These are phyloP conservation scores for Exophiala aquamarina DNA, from an alignment of 2,329 filamentous ascomycete genomes.

Conservation along the genomic window DNA sequence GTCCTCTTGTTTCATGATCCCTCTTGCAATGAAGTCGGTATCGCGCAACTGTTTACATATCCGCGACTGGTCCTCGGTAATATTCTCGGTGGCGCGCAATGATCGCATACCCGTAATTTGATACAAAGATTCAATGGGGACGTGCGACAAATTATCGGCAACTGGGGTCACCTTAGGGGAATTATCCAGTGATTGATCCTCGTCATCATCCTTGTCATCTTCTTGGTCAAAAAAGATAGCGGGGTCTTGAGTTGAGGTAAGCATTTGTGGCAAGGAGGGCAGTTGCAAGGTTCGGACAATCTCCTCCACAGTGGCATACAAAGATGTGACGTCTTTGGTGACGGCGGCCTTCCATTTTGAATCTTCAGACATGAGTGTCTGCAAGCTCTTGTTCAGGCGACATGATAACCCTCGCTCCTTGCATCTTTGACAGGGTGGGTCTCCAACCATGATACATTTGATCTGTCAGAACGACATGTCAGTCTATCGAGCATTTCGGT, in stretches of 20 bases:
- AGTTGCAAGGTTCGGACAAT: conserved; percentile 40
- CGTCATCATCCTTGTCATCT: conserved; percentile 46
- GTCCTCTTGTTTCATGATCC: conserved; percentile 45
- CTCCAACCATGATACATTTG: conserved; percentile 54
- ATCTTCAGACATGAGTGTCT: conserved; percentile 50
- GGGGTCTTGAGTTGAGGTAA: conserved; percentile 31
- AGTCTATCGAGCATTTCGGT: neutral
- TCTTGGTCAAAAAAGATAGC: conserved; percentile 34
- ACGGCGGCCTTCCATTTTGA: conserved; percentile 43
- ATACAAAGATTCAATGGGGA: conserved; percentile 38
- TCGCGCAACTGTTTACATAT: conserved; percentile 39
- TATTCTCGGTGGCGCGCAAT: conserved; percentile 33
- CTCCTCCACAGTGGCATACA: conserved; percentile 33
- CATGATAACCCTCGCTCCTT: conserved; percentile 51
- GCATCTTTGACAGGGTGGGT: conserved; percentile 51
- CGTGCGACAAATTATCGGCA: conserved; percentile 33
- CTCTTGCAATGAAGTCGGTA: conserved; percentile 52
- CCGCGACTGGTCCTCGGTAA: conserved; percentile 30
- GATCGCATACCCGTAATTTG: conserved; percentile 35
- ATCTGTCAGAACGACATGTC: conserved; percentile 28
- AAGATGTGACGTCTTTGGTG: conserved; percentile 32
- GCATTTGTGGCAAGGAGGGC: conserved; percentile 37
- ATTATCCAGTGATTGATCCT: conserved; percentile 42
- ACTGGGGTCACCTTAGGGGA: conserved; percentile 32
- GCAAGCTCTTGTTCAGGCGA: conserved; percentile 53